phyloP scores from a whole-genome alignment of 2,329 filamentous ascomycete species.

The Monosporascus sp. region DNA sequence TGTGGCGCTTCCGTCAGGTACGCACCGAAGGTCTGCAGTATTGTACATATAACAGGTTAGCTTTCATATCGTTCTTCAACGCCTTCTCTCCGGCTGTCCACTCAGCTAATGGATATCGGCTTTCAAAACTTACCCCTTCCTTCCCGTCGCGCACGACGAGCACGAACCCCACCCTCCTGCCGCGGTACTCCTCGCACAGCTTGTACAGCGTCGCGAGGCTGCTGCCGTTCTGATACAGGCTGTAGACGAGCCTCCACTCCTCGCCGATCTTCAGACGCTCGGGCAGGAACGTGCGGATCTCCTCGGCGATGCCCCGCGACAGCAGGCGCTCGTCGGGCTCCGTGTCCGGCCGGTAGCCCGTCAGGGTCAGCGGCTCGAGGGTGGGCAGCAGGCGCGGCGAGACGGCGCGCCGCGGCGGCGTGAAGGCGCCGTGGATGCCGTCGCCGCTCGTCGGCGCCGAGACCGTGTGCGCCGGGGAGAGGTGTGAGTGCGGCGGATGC shows the following conservation, averaged over 20 bases:
- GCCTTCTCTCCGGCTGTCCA: not conserved
- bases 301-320: slow-evolving; percentile 72
- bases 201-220: slow-evolving; percentile 83
- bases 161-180: slow-evolving; percentile 78
- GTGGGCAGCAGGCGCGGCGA: slow-evolving; percentile 86
- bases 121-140: slow-evolving; percentile 56
- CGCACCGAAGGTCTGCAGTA: slow-evolving; percentile 70
- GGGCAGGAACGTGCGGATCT: slow-evolving; percentile 84
- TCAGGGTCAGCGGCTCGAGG: slow-evolving; percentile 71
- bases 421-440: slow-evolving; percentile 55
- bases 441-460: slow-evolving; percentile 26
- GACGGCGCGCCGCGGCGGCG: slow-evolving; percentile 54
- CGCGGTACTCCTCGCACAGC: slow-evolving; percentile 61
- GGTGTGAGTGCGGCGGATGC: slow-evolving; percentile 15
- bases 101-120: not conserved
- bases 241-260: slow-evolving; percentile 82
- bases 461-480: slow-evolving; percentile 20
- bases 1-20: slow-evolving; percentile 88
- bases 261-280: slow-evolving; percentile 82
- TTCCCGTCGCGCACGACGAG: slow-evolving; percentile 76
- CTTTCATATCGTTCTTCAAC: too few species aligned
- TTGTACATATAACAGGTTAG: too few species aligned
- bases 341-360: slow-evolving; percentile 59
- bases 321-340: slow-evolving; percentile 59
- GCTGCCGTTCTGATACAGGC: slow-evolving; percentile 85